phyloP scores from a whole-genome alignment of 495 filamentous ascomycete genomes.

The Xylaria intraflava region DNA sequence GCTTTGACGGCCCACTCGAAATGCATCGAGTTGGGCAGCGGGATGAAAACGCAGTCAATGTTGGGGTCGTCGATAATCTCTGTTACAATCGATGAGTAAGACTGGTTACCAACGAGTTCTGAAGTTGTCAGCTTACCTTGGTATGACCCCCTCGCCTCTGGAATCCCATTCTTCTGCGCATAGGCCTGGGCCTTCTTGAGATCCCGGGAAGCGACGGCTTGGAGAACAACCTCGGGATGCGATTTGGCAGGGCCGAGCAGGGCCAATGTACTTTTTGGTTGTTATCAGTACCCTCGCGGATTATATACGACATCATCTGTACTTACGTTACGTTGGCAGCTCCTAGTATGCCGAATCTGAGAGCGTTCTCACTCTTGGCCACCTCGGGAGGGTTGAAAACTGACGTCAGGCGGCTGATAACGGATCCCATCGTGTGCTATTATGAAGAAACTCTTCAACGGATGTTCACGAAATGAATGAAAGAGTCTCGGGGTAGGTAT shows the following conservation, averaged over 20 bases:
- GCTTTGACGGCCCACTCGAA: slow-evolving; percentile 47
- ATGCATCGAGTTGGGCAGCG: slow-evolving; percentile 48
- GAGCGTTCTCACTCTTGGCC: slow-evolving; percentile 29
- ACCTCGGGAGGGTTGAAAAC: slow-evolving; percentile 23
- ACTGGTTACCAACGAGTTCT: background rate
- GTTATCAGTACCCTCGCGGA: background rate
- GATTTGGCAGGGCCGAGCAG: slow-evolving; percentile 51
- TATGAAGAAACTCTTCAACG: too few species aligned
- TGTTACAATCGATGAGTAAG: slow-evolving; percentile 11
- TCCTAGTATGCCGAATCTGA: slow-evolving; percentile 45
- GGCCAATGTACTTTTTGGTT: slow-evolving; percentile 34
- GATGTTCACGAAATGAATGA: too few species aligned
- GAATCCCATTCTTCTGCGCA: slow-evolving; percentile 53
- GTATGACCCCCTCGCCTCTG: slow-evolving; percentile 44
- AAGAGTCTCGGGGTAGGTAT: too few species aligned
- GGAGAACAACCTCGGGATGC: slow-evolving; percentile 54
- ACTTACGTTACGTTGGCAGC: slow-evolving; percentile 42
- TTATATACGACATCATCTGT: background rate
- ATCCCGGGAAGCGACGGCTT: slow-evolving; percentile 54
- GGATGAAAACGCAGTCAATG: slow-evolving; percentile 47
- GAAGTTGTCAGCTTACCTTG: slow-evolving; percentile 30
- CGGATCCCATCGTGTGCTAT: too few species aligned
- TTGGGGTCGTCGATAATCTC: slow-evolving; percentile 47
- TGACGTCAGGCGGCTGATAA: too few species aligned
- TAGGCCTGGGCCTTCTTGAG: slow-evolving; percentile 43